Percentiles rank a stretch among this genome's conserved stretches.
These are phyloP conservation scores for Selaginella tamariscina DNA, from an alignment of 75 land plant species.

Conservation along the genomic window DNA sequence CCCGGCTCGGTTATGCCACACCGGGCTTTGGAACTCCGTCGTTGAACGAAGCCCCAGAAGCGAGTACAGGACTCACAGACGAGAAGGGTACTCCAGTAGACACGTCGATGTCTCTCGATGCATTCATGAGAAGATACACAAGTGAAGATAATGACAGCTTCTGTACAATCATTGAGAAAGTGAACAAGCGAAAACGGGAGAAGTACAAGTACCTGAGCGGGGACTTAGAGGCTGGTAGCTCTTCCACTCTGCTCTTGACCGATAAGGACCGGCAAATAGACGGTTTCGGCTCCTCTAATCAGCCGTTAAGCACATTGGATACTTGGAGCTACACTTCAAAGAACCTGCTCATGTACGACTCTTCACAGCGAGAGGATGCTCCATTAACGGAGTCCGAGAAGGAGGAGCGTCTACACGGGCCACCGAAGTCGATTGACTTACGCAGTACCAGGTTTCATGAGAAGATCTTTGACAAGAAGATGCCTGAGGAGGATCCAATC, in stretches of 20 bases:
- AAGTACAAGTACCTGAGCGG: conserved; percentile 37
- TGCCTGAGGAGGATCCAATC: conserved; percentile 52
- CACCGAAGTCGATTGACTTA: conserved; percentile 51
- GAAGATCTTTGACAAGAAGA: conserved; percentile 44
- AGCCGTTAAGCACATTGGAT: conserved; percentile 69
- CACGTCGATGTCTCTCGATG: conserved; percentile 43
- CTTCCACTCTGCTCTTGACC: conserved; percentile 3
- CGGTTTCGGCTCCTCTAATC: conserved; percentile 87
- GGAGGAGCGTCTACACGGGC: conserved; percentile 50
- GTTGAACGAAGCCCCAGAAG: background rate
- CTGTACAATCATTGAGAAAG: conserved; percentile 61
- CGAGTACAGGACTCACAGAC: background rate
- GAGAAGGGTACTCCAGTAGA: conserved; percentile 19
- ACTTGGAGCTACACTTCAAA: conserved; percentile 72
- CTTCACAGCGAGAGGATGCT: conserved; percentile 54
- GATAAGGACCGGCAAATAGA: conserved; percentile 42
- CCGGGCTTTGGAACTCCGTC: conserved; percentile 19
- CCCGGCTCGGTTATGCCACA: conserved; percentile 24
- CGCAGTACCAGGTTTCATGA: conserved; percentile 70
- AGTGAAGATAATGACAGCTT: conserved; percentile 94
- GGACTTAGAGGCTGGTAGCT: conserved; percentile 29
- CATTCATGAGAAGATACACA: conserved; percentile 61
- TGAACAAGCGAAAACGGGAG: conserved; percentile 70
- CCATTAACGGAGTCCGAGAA: conserved; percentile 62
- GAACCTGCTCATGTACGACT: conserved; percentile 88